These are phyloP conservation scores for Plectosphaerella plurivora DNA, from an alignment of 2,329 filamentous ascomycete genomes.

Conservation along the genomic window DNA sequence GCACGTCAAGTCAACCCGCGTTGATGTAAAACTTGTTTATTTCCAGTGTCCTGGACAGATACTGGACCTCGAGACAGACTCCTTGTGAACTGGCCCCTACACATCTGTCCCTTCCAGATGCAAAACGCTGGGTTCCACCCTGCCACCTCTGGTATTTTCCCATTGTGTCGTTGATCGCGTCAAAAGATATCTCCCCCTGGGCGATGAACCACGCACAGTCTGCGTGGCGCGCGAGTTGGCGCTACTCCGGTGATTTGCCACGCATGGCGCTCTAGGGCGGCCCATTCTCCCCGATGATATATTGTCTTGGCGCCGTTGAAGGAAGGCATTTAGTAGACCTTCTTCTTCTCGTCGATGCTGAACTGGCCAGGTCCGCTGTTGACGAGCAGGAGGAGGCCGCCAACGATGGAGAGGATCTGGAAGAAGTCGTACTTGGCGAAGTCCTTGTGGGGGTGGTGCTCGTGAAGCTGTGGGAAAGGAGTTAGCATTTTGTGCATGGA, in stretches of 20 bases:
- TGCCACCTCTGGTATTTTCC: neutral
- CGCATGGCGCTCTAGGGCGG: constrained; percentile 76
- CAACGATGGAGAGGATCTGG: constrained; percentile 98
- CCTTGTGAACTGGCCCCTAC: no score
- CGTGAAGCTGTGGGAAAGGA: constrained; percentile 65
- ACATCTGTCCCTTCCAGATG: neutral
- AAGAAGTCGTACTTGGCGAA: constrained; percentile 99
- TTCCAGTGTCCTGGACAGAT: constrained; percentile 3
- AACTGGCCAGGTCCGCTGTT: constrained; percentile 98
- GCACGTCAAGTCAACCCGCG: neutral
- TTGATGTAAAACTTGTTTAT: neutral
- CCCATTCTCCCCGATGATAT: constrained; percentile 99
- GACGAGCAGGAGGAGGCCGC: constrained; percentile 90
- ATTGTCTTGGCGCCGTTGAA: constrained; percentile 63
- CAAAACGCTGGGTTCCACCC: neutral
- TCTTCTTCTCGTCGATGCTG: constrained; percentile 99
- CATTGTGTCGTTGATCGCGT: neutral
- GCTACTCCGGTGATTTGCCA: neutral
- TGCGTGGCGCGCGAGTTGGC: neutral
- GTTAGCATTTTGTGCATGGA: neutral
- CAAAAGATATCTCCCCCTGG: neutral
- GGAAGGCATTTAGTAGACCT: constrained; percentile 73
- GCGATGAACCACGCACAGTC: neutral
- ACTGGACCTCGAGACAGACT: no score
- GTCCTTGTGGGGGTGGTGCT: constrained; percentile 98